phyloP scores from a whole-genome alignment of 2,329 filamentous ascomycete genomes.

The Fusarium armeniacum region DNA sequence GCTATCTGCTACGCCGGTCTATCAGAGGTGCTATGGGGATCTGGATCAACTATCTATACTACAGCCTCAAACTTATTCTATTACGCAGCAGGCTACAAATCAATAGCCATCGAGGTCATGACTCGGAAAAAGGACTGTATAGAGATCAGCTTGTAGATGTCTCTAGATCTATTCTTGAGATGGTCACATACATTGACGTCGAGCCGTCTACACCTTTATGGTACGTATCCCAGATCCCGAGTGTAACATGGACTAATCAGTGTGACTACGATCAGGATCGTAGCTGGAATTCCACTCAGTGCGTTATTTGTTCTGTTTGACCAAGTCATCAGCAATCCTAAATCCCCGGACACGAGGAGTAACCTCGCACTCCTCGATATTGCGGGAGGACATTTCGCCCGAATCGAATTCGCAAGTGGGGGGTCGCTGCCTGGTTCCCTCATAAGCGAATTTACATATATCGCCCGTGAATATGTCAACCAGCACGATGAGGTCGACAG shows the following conservation, averaged over 20 bases:
- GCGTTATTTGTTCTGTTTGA: constrained; percentile 45
- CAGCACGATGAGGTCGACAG: not conserved
- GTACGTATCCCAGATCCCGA: not conserved
- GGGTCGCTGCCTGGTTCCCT: constrained; percentile 36
- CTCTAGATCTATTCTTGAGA: constrained; percentile 38
- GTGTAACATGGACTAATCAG: no score
- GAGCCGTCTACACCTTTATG: constrained; percentile 44
- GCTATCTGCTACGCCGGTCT: constrained; percentile 14
- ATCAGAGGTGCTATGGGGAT: constrained; percentile 22
- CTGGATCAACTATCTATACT: constrained; percentile 43
- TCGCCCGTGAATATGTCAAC: constrained; percentile 44
- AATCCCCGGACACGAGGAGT: constrained; percentile 28
- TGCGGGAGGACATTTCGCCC: constrained; percentile 41
- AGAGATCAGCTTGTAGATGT: constrained; percentile 24
- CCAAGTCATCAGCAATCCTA: constrained; percentile 39
- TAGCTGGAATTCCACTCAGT: constrained; percentile 40
- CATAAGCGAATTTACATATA: constrained; percentile 41
- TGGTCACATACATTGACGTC: constrained; percentile 42
- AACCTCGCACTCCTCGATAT: constrained; percentile 43
- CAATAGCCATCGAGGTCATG: not conserved
- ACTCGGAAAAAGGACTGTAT: not conserved
- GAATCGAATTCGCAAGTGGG: constrained; percentile 40
- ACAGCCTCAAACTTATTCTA: constrained; percentile 38
- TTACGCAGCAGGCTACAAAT: constrained; percentile 29
- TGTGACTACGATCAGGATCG: constrained; percentile 26